Evolutionary conservation across 192 early-diverging fungal genomes (phyloP).

Genomic region (Coemansia sp.): DNA sequence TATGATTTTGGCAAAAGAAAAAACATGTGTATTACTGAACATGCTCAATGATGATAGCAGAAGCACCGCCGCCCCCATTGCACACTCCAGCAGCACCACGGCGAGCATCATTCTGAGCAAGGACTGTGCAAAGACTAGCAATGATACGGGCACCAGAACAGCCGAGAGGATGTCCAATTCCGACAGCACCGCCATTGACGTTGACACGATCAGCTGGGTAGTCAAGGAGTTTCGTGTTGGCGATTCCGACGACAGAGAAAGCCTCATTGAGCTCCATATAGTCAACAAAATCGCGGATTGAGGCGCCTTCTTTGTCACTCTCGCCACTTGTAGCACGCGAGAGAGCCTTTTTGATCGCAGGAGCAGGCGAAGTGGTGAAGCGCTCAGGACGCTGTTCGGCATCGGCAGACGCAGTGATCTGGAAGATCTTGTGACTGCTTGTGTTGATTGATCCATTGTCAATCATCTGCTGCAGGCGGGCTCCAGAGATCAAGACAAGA

Average conservation of each 20-base stretch:
- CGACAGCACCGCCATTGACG: slow-evolving; percentile 93
- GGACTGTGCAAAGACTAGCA: slow-evolving; percentile 74
- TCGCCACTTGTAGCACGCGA: slow-evolving; percentile 57
- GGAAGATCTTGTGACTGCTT: slow-evolving; percentile 35
- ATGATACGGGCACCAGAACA: slow-evolving; percentile 92
- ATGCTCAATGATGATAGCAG: slow-evolving; percentile 77
- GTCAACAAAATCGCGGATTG: slow-evolving; percentile 66
- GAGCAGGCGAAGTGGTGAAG: slow-evolving; percentile 75
- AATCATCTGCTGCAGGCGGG: slow-evolving; percentile 55
- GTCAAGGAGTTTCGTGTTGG: slow-evolving; percentile 81
- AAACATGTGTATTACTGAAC: slow-evolving; percentile 19
- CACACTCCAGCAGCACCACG: slow-evolving; percentile 92
- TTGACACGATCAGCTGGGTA: slow-evolving; percentile 82
- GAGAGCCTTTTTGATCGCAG: slow-evolving; percentile 80
- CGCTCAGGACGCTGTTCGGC: slow-evolving; percentile 72
- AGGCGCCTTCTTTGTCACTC: slow-evolving; percentile 47
- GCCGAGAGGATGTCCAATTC: slow-evolving; percentile 97
- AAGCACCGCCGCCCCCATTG: slow-evolving; percentile 96
- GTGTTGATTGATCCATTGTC: slow-evolving; percentile 39
- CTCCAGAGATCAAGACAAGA: slow-evolving; percentile 70
- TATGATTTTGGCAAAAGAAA: too few species aligned
- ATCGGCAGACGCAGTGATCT: slow-evolving; percentile 71
- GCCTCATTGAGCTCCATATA: slow-evolving; percentile 86
- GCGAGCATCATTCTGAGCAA: slow-evolving; percentile 73
- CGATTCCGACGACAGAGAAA: slow-evolving; percentile 80